These are phyloP conservation scores for Colletotrichum sp. DNA, from an alignment of 2,329 filamentous ascomycete species.

Conservation along the genomic window DNA sequence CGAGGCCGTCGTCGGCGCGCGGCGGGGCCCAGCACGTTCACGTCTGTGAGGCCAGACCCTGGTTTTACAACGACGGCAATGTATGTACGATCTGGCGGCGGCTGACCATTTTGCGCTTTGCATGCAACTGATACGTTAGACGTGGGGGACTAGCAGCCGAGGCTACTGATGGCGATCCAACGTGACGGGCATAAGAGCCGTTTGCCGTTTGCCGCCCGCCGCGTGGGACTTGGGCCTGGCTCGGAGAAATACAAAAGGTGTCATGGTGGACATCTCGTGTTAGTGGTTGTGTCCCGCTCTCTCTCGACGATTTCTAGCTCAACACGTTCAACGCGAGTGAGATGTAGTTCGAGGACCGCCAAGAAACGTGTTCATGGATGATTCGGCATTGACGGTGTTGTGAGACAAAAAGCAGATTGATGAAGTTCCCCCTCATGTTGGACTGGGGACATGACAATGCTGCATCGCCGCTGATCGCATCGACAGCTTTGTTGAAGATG, in stretches of 20 bases:
- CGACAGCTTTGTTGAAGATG: background rate
- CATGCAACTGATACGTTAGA: constrained; percentile 12
- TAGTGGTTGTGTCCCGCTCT: background rate
- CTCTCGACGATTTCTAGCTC: background rate
- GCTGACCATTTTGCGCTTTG: constrained; percentile 7
- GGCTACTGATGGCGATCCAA: background rate
- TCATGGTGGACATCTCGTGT: background rate
- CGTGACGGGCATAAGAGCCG: constrained; percentile 3
- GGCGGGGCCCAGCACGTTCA: background rate
- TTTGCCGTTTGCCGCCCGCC: background rate
- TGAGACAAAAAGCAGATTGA: background rate
- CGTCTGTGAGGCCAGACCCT: constrained; percentile 1
- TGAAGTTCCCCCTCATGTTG: background rate
- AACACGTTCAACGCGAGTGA: background rate
- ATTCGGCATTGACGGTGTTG: background rate
- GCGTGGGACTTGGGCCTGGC: background rate
- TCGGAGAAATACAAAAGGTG: background rate
- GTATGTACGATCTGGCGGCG: background rate
- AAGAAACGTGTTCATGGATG: background rate
- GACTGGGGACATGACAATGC: background rate
- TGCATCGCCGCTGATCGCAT: background rate
- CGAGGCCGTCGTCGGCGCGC: background rate
- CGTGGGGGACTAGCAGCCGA: background rate
- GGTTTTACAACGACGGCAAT: background rate
- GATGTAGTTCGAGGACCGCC: background rate